Evolutionary conservation across 1,284 basidiomycete species (phyloP).

Genomic region (Boletus holoroseus): DNA sequence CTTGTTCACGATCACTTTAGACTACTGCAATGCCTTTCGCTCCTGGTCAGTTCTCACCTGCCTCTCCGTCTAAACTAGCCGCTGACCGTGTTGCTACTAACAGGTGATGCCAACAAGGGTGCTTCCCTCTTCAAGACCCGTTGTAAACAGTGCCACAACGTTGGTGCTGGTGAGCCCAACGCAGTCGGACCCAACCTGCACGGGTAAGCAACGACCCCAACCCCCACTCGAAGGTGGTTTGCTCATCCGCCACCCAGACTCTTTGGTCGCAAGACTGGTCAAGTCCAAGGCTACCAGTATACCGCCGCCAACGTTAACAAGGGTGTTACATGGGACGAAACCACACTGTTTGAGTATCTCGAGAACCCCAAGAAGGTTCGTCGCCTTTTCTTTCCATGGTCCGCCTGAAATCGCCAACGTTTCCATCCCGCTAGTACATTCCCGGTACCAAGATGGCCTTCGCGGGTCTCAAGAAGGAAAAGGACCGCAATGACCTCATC

Average conservation of each 20-base stretch:
- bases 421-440: slow-evolving; percentile 62
- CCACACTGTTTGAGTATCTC: slow-evolving; percentile 92
- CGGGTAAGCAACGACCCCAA: slow-evolving; percentile 51
- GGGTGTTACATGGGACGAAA: slow-evolving; percentile 79
- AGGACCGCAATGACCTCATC: slow-evolving; percentile 89
- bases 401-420: neutral
- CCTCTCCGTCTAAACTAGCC: neutral
- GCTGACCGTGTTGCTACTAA: neutral
- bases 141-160: slow-evolving; percentile 96
- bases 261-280: slow-evolving; percentile 88
- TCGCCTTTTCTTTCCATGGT: neutral
- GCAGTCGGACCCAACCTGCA: slow-evolving; percentile 95
- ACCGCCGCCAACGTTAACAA: slow-evolving; percentile 97
- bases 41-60: slow-evolving; percentile 22
- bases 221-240: neutral
- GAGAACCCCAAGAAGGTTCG: slow-evolving; percentile 94
- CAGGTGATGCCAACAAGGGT: slow-evolving; percentile 87
- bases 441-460: slow-evolving; percentile 98
- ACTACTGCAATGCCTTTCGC: slow-evolving; percentile 26
- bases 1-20: slow-evolving; percentile 4
- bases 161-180: slow-evolving; percentile 77
- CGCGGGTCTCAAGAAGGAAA: slow-evolving; percentile 94
- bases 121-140: slow-evolving; percentile 93
- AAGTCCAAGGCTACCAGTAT: slow-evolving; percentile 85
- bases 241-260: slow-evolving; percentile 37